Evolutionary conservation across 1,284 basidiomycete species (phyloP).

Genomic region (Rhodotorula sp.): DNA sequence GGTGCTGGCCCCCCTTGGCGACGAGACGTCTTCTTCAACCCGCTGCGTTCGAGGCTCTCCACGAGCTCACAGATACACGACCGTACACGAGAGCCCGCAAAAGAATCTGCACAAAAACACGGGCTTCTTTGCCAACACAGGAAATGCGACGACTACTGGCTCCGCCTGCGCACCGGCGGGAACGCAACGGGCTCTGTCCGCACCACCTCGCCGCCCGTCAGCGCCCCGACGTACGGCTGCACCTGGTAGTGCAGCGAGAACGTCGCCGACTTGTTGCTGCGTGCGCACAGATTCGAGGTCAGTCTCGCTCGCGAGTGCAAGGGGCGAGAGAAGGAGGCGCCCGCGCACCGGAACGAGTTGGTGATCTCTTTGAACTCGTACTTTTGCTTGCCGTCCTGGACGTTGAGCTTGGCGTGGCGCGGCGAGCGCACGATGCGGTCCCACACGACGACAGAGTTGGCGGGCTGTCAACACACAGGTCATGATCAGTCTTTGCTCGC

Average conservation of each 20-base stretch:
- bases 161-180: slow-evolving; percentile 15
- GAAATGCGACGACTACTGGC: neutral
- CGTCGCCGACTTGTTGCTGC: slow-evolving; percentile 65
- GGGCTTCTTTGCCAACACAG: neutral
- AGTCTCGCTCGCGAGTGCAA: neutral
- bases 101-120: neutral
- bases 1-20: neutral
- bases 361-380: slow-evolving; percentile 77
- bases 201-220: slow-evolving; percentile 73
- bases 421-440: slow-evolving; percentile 73
- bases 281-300: neutral
- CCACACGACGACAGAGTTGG: slow-evolving; percentile 85
- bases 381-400: slow-evolving; percentile 69
- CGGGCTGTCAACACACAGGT: slow-evolving; percentile 56
- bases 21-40: neutral
- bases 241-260: slow-evolving; percentile 83
- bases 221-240: slow-evolving; percentile 81
- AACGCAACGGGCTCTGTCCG: slow-evolving; percentile 53
- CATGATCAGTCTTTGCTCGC: neutral
- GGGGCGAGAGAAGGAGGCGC: neutral
- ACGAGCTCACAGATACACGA: neutral
- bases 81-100: too few relatives aligned
- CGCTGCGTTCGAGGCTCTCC: neutral
- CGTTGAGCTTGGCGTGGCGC: slow-evolving; percentile 68
- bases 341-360: slow-evolving; percentile 72